Base-by-base conservation (phyloP, 2,329 filamentous ascomycete genomes). In the Pseudogymnoascus sp. region DNA sequence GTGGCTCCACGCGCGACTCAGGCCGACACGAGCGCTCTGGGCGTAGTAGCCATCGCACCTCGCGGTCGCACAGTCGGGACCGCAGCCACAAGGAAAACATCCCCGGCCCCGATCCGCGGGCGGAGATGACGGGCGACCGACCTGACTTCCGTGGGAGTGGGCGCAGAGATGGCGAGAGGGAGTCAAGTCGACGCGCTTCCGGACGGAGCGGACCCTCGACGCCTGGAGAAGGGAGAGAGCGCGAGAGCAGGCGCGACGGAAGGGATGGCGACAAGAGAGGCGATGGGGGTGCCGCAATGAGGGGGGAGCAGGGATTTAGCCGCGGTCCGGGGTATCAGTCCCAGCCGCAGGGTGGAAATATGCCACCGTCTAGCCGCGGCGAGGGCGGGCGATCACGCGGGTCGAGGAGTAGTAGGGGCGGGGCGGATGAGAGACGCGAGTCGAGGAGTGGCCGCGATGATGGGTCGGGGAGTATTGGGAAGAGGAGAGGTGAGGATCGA, bases 291-390 rank as follows among this genome's bases (percentile, higher is more conserved):
- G 59, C 43, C 6, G 33, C 55, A 23, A 58, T 61, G 18, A 55
- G 61, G 14, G 41, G 55, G 14, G 62, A 63, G 11, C 61, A 63
- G 33, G 28, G 62, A 7, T 35, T 35, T 14, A 58, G 35, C 25
- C 25, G 2, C 76, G 74, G 67, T 78, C 79, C 7, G 78, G 61
- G 0, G 66, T 66, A 63, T 79, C 45, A 31, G 25, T 14, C 45
- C 2, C 45, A 79, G 5, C 76, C 77, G 61, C 71, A 61, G 52
- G 73, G 23, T 61, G 70, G 62, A 8, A 61, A 38, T 41, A 75
- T 63, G 35, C 45, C 45, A 16, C 9, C 45, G 8, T 31, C 45
- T 33, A 12, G 5, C 8, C 45, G 45, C 5, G 25, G 25, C 25
- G 45, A 52, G n/a, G 45, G 45, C 25, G 25, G 45, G 7, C 25